Base-by-base conservation (phyloP, 345 rosid species). In the Salix purpurea region DNA sequence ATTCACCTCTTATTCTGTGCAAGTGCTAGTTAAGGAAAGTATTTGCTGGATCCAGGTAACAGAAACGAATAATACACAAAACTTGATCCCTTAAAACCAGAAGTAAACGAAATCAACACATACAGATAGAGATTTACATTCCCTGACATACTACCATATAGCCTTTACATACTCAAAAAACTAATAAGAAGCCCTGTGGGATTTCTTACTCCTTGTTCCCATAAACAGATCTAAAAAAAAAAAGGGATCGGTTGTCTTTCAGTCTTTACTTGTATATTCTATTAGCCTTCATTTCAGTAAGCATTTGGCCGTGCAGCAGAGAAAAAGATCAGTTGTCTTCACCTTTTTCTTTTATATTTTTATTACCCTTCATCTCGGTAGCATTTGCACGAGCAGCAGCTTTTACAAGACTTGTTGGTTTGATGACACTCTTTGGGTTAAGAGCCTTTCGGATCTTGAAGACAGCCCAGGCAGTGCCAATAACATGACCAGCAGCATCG, bases 401-500 rank as follows among this genome's bases (percentile, higher is more conserved):
- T 73, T 91, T 92, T 1, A 82, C 97, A 26, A 94, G 82, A 70
- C 88, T 58, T 30, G 97, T 79, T 64, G 98, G 92, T 78, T 89
- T 92, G 67, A 92, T 32, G 39, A 85, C 92, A 73, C 89, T 90
- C 80, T 88, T 91, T 0, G 97, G 98, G 77, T 92, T 92, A 36
- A 94, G 75, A 50, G 97, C 97, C 80, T 90, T 90, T 32, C 97
- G 85, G 76, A 95, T 87, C 91, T 95, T 95, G 79, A 95, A 92
- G 74, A 91, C 97, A 26, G 90, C 92, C 97, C 97, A 93, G n/a
- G 97, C 99, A 30, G 93, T 87, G 75, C 97, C 97, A 30, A 95
- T 64, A 5, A 91, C 97, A 72, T 90, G 93, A 52, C 99, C 99
- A 30, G 99, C 97, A 28, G 99, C 97, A 66, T 79, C 91, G 37